Conservation (phyloP, 2,329 filamentous ascomycete species). For the Cephalotrichum gorgonifer region DNA sequence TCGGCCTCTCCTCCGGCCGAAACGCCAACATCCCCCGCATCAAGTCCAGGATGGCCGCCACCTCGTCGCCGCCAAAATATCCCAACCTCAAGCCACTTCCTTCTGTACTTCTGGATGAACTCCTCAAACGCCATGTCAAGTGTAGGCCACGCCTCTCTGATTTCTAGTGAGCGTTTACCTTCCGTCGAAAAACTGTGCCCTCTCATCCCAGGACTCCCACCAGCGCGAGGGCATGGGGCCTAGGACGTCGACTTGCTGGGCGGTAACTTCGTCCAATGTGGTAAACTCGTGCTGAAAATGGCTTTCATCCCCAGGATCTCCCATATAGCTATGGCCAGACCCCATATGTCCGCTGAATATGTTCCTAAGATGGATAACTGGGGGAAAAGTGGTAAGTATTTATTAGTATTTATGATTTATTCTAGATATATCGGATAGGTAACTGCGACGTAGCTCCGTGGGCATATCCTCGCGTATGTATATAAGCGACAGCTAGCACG, state of each 20-base stretch:
- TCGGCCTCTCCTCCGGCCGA: conserved; percentile 16
- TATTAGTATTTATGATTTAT: background rate
- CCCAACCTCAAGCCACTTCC: conserved; percentile 7
- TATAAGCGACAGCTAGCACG: conserved; percentile 10
- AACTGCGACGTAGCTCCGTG: conserved; percentile 11
- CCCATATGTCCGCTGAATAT: background rate
- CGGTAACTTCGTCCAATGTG: conserved; percentile 11
- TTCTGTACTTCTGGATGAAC: conserved; percentile 13
- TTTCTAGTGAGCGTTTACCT: background rate
- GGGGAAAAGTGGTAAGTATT: background rate
- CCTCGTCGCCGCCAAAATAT: conserved; percentile 12
- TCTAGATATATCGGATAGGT: background rate
- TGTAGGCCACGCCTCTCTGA: conserved; percentile 13
- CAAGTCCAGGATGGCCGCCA: conserved; percentile 14
- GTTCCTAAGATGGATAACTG: conserved; percentile 17
- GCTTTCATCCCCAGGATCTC: background rate
- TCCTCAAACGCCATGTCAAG: conserved; percentile 17
- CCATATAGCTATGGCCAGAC: background rate
- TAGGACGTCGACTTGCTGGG: conserved; percentile 13
- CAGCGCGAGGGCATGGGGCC: conserved; percentile 9
- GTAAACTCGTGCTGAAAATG: conserved; percentile 10
- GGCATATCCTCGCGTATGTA: conserved; percentile 15
- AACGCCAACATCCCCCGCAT: conserved; percentile 20
- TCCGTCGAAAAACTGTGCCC: conserved; percentile 1
- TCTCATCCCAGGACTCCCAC: conserved; percentile 7